Evolutionary conservation across 2,329 filamentous ascomycete genomes (phyloP), one percentile per base, ranked within the genome.

Genomic region (Beauveria varroae): DNA sequence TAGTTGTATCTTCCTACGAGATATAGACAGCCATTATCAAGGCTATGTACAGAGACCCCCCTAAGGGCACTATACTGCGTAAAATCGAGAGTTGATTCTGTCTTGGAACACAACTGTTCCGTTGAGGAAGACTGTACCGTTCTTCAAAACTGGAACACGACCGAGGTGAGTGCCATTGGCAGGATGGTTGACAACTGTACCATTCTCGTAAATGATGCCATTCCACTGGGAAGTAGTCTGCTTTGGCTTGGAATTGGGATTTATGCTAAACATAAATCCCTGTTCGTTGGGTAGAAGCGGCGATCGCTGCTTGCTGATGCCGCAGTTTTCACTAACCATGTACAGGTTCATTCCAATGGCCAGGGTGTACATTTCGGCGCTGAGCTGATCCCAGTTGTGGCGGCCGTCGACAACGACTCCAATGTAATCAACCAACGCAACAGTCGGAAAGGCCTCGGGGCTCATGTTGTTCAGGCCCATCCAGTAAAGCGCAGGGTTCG

Each of bases 401-500:
- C 67, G 67, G 24, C 68, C 64, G 2, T 56, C 62, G n/a, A 69
- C 65, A 20, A 70, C 68, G 0, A 72, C 64, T 20, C 72, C 71
- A 4, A 73, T 66, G 62, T 72, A 73, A 60, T 73, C 70, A 12
- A 70, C 63, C 47, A 73, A 43, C 2, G 71, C 22, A n/a, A 72
- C 71, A 26, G 69, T 72, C 1, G 71, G 71, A 65, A 68, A 73
- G 37, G 43, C 47, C 40, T 67, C 60, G 3, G 70, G 70, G 24
- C 60, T 65, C 65, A 71, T 72, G 54, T 64, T 63, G 57, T 69
- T 68, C 22, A 68, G 53, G 14, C 71, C 70, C 59, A 69, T 68
- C 68, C 67, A 72, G 65, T 74, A 75, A n/a, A 74, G 63, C 4
- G 72, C 63, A 5, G 72, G 72, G 60, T 74, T 74, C 18, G 70